Conservation (phyloP, 225 moss, liverwort and hornwort species). For the Antitrichia curtipendula region DNA sequence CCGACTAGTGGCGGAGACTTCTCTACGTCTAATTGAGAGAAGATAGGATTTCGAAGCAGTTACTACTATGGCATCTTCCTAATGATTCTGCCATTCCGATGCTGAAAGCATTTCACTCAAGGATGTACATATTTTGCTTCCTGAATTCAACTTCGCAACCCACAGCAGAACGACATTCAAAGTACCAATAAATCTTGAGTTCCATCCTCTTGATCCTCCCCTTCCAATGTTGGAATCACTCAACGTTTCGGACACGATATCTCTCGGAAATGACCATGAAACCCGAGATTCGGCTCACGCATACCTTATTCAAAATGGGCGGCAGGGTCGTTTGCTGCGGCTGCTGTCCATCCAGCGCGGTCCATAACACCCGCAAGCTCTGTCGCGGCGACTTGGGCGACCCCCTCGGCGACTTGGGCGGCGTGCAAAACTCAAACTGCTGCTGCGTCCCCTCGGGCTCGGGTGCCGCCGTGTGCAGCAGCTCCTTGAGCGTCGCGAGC, state of each 20-base stretch:
- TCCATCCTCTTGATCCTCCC: not conserved
- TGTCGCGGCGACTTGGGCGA: conserved; percentile 8
- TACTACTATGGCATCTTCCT: not conserved
- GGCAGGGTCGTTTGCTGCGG: not conserved
- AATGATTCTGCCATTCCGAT: not conserved
- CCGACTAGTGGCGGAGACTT: not conserved
- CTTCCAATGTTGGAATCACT: too few species aligned
- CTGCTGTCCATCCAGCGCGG: conserved; percentile 6
- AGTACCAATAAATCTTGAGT: not conserved
- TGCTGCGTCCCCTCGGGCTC: not conserved
- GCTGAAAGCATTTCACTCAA: not conserved
- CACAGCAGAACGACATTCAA: not conserved
- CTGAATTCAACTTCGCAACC: not conserved
- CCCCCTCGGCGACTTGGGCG: not conserved
- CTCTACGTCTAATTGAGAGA: not conserved
- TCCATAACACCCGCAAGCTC: conserved; percentile 14
- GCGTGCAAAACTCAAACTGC: not conserved
- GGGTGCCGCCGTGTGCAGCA: not conserved
- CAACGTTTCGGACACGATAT: not conserved
- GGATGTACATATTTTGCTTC: not conserved
- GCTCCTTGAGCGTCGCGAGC: conserved; percentile 22
- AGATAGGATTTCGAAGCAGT: not conserved
- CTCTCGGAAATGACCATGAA: not conserved
- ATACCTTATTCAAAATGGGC: conserved; percentile 1
- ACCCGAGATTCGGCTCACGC: too few species aligned